Percentiles rank a stretch among this genome's conserved stretches.
Conservation (phyloP, 106 monocot species). For the Hemerocallis citrina region DNA sequence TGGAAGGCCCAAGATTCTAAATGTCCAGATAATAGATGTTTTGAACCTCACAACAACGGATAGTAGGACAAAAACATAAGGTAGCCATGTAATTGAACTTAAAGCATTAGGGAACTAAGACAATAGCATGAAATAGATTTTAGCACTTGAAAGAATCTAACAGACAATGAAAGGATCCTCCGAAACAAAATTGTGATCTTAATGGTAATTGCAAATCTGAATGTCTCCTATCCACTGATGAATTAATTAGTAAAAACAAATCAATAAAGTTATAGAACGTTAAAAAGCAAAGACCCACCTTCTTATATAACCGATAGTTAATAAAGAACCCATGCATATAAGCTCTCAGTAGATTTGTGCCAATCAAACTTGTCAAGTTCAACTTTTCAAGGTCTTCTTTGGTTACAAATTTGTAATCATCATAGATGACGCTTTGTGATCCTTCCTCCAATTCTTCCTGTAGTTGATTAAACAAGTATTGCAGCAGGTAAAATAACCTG, state of each 20-base stretch:
- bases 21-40: background rate
- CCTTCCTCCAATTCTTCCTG: constrained; percentile 96
- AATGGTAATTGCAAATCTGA: no score
- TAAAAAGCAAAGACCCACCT: constrained; percentile 30
- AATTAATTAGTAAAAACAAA: background rate
- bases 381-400: constrained; percentile 81
- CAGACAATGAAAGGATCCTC: background rate
- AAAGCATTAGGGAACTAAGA: background rate
- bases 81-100: background rate
- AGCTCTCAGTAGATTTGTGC: constrained; percentile 48
- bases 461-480: background rate
- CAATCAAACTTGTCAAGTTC: constrained; percentile 66
- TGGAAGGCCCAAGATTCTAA: background rate
- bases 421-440: constrained; percentile 57
- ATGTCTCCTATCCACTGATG: background rate
- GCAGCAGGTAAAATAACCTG: background rate
- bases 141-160: background rate
- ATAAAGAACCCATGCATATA: constrained; percentile 87
- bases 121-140: background rate
- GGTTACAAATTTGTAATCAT: constrained; percentile 84
- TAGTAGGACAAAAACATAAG: background rate
- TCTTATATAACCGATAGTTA: constrained; percentile 61
- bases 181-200: no score
- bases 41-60: background rate
- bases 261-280: background rate